Percentiles rank a stretch among this genome's conserved stretches.
Evolutionary conservation across 1,284 basidiomycete species (phyloP).

Genomic region (Trametes polyzona): DNA sequence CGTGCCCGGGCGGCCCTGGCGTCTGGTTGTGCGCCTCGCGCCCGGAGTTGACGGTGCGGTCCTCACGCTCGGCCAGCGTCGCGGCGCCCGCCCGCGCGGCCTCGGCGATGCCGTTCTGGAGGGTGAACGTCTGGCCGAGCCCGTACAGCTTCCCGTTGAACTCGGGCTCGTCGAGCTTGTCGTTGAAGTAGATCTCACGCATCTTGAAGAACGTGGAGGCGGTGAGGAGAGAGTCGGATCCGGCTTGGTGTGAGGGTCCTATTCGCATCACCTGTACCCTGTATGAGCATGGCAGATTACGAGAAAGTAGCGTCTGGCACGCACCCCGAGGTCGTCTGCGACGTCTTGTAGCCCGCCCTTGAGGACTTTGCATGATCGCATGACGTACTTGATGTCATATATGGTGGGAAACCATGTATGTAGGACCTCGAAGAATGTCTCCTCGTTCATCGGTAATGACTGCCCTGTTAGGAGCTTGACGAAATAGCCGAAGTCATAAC

Average conservation of each 20-base stretch:
- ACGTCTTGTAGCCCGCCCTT: slow-evolving; percentile 97
- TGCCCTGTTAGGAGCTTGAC: slow-evolving; percentile 92
- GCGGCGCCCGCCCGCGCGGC: slow-evolving; percentile 57
- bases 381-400: slow-evolving; percentile 98
- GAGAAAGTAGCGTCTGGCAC: slow-evolving; percentile 28
- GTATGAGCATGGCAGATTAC: not conserved
- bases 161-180: slow-evolving; percentile 79
- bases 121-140: slow-evolving; percentile 74
- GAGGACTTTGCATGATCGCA: slow-evolving; percentile 86
- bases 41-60: slow-evolving; percentile 48
- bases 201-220: slow-evolving; percentile 96
- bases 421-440: slow-evolving; percentile 89
- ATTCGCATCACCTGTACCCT: slow-evolving; percentile 77
- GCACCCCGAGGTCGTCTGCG: slow-evolving; percentile 89
- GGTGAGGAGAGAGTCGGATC: slow-evolving; percentile 93
- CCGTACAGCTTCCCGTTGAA: slow-evolving; percentile 81
- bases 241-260: slow-evolving; percentile 94
- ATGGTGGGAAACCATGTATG: slow-evolving; percentile 95
- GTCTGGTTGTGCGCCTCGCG: slow-evolving; percentile 63
- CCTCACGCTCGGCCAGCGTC: slow-evolving; percentile 79
- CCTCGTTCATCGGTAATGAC: slow-evolving; percentile 88
- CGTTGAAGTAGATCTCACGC: slow-evolving; percentile 89
- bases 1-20: slow-evolving; percentile 45
- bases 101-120: slow-evolving; percentile 66
- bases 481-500: slow-evolving; percentile 99